Evolutionary conservation across 345 rosid genomes (phyloP).

Genomic region (Hypericum perforatum): DNA sequence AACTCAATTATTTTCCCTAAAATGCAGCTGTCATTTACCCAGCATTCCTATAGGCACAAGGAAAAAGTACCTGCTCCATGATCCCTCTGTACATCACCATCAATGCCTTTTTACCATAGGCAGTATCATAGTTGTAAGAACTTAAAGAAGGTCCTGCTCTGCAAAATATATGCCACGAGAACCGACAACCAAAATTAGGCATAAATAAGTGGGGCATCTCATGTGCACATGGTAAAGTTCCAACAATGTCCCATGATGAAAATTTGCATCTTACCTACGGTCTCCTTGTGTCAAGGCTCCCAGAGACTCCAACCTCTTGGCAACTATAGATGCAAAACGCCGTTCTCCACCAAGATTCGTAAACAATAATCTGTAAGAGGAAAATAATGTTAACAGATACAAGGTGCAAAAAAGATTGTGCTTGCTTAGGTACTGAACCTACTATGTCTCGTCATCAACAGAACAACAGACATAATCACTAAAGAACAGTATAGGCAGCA

Average conservation of each 20-base stretch:
- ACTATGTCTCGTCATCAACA: too few relatives aligned
- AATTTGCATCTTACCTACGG: conserved; percentile 53
- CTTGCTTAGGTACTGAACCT: too few relatives aligned
- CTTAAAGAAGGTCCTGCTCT: conserved; percentile 95
- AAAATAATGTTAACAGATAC: too few relatives aligned
- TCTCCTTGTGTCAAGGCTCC: conserved; percentile 99
- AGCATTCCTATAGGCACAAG: not conserved
- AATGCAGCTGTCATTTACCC: conserved; percentile 12
- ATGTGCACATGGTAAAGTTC: not conserved
- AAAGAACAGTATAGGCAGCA: not conserved
- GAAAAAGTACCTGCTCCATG: conserved; percentile 70
- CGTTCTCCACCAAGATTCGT: conserved; percentile 98
- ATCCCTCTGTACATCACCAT: conserved; percentile 93
- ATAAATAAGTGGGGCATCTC: not conserved
- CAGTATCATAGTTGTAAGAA: conserved; percentile 92
- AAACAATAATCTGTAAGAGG: conserved; percentile 56
- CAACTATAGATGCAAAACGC: conserved; percentile 98
- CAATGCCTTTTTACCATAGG: conserved; percentile 84
- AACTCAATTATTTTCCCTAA: conserved; percentile 15
- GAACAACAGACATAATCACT: too few relatives aligned
- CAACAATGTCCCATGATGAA: not conserved
- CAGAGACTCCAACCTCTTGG: conserved; percentile 91
- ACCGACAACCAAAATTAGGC: conserved; percentile 13
- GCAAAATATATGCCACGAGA: conserved; percentile 24
- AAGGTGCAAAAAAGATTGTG: too few relatives aligned